Base-by-base conservation (phyloP, 1,284 basidiomycete genomes). In the Laetiporus sulphureus region DNA sequence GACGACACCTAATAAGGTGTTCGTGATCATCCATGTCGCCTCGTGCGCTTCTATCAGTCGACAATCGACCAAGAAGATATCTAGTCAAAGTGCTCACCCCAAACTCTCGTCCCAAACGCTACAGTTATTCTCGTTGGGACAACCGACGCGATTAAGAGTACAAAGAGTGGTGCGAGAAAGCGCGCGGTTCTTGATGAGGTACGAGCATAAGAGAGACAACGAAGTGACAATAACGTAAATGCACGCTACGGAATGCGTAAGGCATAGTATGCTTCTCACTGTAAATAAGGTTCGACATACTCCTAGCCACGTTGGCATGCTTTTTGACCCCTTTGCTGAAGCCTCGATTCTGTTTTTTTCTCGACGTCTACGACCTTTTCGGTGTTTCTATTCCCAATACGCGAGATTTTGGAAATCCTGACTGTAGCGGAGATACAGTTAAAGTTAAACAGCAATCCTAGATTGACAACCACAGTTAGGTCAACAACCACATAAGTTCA, bases 141-240 rank as follows among this genome's bases (percentile, higher is more conserved):
- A 7, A 52, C 51, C 2, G 67, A 46, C 3, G 65, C 44, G 13
- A 67, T 54, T 36, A 59, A 53, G 12, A 60, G 63, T 8, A 63
- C 54, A 24, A 69, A 44, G 4, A 70, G 50, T 3, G 67, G 68
- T 0, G 40, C 56, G 22, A 70, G 51, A 44, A 70, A 68, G n/a
- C 68, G 62, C n/a, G n/a, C 2, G 65, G 60, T 46, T 70, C 67
- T 40, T 70, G 66, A 32, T 68, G 67, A 0, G 65, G 65, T 22
- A 66, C 62, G 27, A 57, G 36, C 2, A 64, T 67, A 18, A 70
- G 46, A n/a, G 60, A 2, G 45, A 49, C 10, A 65, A 38, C 2
- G 63, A 58, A 6, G 56, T 37, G 32, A 62, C 24, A 13, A 67
- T 47, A 3, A 60, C 53, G 42, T 60, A 60, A 11, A 59, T 36